phyloP scores from a whole-genome alignment of 2,329 filamentous ascomycete genomes.

The Westerdykella sp. region DNA sequence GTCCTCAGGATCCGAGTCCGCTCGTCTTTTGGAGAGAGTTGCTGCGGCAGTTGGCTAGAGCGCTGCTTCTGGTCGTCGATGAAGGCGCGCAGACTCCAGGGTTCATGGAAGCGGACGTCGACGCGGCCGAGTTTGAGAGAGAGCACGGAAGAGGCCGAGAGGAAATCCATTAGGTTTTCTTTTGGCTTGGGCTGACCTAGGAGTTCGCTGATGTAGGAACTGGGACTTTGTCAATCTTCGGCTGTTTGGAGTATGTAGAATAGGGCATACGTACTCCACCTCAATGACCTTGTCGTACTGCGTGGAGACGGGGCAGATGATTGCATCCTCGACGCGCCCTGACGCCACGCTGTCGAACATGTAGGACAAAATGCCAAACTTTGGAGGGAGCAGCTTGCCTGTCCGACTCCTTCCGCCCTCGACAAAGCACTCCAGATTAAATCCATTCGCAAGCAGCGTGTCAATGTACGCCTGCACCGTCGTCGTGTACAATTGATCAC shows the following conservation, averaged over 20 bases:
- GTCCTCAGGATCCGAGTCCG: slow-evolving; percentile 73
- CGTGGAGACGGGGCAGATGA: slow-evolving; percentile 92
- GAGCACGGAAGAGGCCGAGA: slow-evolving; percentile 82
- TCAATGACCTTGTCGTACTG: slow-evolving; percentile 99
- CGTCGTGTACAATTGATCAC: slow-evolving; percentile 82
- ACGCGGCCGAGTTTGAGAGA: slow-evolving; percentile 85
- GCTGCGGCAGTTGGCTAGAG: slow-evolving; percentile 39
- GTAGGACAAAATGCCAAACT: slow-evolving; percentile 91
- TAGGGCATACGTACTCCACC: slow-evolving; percentile 46
- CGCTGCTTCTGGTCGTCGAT: slow-evolving; percentile 67
- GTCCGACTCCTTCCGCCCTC: slow-evolving; percentile 90
- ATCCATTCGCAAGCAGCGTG: slow-evolving; percentile 80
- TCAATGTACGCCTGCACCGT: slow-evolving; percentile 97
- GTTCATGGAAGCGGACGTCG: slow-evolving; percentile 92
- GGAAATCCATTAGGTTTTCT: slow-evolving; percentile 83
- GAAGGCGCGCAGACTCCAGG: slow-evolving; percentile 83
- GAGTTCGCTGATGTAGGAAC: slow-evolving; percentile 87
- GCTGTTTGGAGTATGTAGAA: neutral
- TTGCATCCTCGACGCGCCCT: slow-evolving; percentile 79
- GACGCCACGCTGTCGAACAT: slow-evolving; percentile 85
- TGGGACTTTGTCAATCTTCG: slow-evolving; percentile 18
- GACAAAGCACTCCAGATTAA: slow-evolving; percentile 97
- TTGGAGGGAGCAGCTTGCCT: slow-evolving; percentile 86
- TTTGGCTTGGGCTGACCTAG: slow-evolving; percentile 92
- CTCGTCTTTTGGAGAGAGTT: slow-evolving; percentile 37